Evolutionary conservation across 345 rosid genomes (phyloP), one percentile per base, ranked within the genome.

Genomic region (Linum lewisii): DNA sequence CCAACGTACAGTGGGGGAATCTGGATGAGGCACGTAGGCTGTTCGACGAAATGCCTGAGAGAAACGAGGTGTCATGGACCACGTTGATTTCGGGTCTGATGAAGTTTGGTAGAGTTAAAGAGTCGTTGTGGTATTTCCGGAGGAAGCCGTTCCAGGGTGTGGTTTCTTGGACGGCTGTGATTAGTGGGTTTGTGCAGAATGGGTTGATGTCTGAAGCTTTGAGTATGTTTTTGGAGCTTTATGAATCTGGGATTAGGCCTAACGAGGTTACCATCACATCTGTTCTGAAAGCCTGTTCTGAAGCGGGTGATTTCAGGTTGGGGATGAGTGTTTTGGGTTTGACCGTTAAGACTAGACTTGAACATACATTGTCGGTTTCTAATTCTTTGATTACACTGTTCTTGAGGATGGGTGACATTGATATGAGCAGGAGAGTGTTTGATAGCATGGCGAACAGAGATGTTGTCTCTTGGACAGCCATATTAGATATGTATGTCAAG

Each of bases 1-100:
- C 79, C 0, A 34, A 57, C 56, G 6, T 72, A 7, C 69, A 60
- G 56, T 59, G 79, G 78, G 89, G 84, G 52, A 66, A 79, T 15
- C 62, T 83, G 15, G 67, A 69, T 2, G 60, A 68, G 63, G 88
- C 88, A 45, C 83, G 58, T 9, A 54, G 45, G 29, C 20, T 83
- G 74, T 80, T 80, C 63, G 83, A 80, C 21, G 82, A 76, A 80
- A 83, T 83, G 88, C 85, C 83, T 6, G 72, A 74, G 21, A 80
- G 80, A 57, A 80, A 80, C 22, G 85, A 72, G 57, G 71, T 80
- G 21, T 70, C 85, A 0, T 83, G 88, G 88, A 80, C 85, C 0
- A 57, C 73, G 15, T 38, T 83, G 71, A 75, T 83, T 65, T 78
- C 82, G 7, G 85, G 85, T 11, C 66, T 76, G 45, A 76, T 83